Percentiles rank a stretch among this genome's conserved stretches.
Evolutionary conservation across 148 eudicot genomes (phyloP).

Genomic region (Persicaria tinctoria): DNA sequence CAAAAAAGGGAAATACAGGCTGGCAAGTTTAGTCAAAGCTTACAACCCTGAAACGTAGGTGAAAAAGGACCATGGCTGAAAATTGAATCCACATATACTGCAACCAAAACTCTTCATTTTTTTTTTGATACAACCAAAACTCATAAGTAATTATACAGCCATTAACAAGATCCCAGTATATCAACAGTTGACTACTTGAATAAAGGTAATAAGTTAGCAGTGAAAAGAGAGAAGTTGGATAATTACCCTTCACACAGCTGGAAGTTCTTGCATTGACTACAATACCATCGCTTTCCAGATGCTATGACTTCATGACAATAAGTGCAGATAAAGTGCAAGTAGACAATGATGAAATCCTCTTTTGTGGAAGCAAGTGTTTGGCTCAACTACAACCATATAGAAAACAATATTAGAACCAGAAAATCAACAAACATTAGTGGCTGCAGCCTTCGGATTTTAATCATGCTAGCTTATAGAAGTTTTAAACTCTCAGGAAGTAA

Average conservation of each 20-base stretch:
- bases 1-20: too few species aligned
- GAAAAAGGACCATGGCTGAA: too few species aligned
- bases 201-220: background rate
- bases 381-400: conserved; percentile 40
- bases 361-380: conserved; percentile 46
- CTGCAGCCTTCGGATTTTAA: background rate
- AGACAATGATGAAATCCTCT: conserved; percentile 70
- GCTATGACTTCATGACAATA: conserved; percentile 63
- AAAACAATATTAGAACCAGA: conserved; percentile 11
- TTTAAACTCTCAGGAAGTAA: background rate
- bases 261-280: conserved; percentile 57
- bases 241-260: conserved; percentile 67
- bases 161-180: background rate
- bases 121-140: background rate
- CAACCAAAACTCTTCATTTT: background rate
- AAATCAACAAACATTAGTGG: background rate
- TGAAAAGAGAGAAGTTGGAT: background rate
- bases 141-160: background rate
- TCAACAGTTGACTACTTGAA: background rate
- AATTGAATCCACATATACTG: background rate
- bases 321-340: conserved; percentile 54
- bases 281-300: conserved; percentile 64
- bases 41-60: too few species aligned
- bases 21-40: too few species aligned
- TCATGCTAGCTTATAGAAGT: background rate